Evolutionary conservation across 2,329 filamentous ascomycete species (phyloP).

Genomic region (Colletotrichum sp.): DNA sequence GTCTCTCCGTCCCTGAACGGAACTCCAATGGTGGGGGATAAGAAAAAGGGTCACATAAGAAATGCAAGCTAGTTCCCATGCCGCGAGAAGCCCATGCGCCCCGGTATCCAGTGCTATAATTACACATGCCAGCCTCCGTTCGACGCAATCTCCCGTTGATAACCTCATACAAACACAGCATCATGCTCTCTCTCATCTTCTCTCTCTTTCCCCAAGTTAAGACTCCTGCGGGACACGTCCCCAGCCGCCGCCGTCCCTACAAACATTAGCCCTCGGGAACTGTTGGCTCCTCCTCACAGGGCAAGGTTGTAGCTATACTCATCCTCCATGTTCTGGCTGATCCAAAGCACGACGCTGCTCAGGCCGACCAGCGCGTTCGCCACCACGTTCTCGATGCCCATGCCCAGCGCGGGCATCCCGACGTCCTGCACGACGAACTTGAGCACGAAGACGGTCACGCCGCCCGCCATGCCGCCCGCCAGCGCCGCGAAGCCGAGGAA

Average conservation of each 20-base stretch:
- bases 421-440: constrained; percentile 66
- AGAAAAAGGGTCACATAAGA: background rate
- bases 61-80: constrained; percentile 12
- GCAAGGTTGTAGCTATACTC: constrained; percentile 73
- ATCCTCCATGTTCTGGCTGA: constrained; percentile 76
- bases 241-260: constrained; percentile 3
- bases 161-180: background rate
- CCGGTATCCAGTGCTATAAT: constrained; percentile 5
- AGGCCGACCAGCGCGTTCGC: constrained; percentile 68
- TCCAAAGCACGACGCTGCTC: constrained; percentile 69
- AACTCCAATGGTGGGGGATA: background rate
- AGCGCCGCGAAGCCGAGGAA: constrained; percentile 71
- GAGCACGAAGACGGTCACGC: constrained; percentile 71
- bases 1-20: background rate
- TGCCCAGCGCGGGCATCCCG: constrained; percentile 64
- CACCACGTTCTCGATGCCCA: constrained; percentile 72
- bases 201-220: background rate
- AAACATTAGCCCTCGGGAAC: background rate
- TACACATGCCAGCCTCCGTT: background rate
- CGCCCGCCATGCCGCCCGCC: constrained; percentile 72
- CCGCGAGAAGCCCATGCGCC: background rate
- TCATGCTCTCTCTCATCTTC: background rate
- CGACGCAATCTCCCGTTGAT: background rate
- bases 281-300: constrained; percentile 63
- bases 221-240: background rate